Evolutionary conservation across 805 yeast species (phyloP).

Genomic region (Trichomonascus vanleenenianus): DNA sequence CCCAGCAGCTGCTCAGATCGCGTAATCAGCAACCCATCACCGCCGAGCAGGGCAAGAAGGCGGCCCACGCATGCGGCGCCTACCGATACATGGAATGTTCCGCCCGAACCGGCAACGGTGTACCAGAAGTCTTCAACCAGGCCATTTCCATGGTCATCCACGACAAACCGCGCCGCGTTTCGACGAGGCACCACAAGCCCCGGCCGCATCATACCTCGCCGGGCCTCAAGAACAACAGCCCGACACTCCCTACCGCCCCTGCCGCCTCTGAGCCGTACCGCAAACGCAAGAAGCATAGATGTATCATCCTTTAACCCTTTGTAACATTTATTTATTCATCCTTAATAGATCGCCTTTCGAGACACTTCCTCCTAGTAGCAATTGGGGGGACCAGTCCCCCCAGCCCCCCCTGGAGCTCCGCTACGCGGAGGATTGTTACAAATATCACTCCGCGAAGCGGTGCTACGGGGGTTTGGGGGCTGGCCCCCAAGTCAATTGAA

Average conservation of each 20-base stretch:
- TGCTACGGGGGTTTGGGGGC: too few relatives aligned
- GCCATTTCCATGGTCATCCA: conserved; percentile 37
- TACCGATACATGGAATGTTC: conserved; percentile 72
- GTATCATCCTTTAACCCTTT: conserved; percentile 9
- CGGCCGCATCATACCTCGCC: background rate
- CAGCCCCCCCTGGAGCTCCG: too few relatives aligned
- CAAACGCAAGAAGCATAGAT: conserved; percentile 6
- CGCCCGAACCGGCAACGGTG: conserved; percentile 59
- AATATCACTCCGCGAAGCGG: too few relatives aligned
- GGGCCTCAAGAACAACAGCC: background rate
- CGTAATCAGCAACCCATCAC: conserved; percentile 24
- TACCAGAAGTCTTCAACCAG: conserved; percentile 57
- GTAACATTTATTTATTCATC: background rate
- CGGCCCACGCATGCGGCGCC: conserved; percentile 59
- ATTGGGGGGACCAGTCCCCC: too few relatives aligned
- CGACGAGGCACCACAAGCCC: too few relatives aligned
- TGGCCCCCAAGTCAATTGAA: too few relatives aligned
- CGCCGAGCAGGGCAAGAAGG: conserved; percentile 39
- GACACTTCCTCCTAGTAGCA: too few relatives aligned
- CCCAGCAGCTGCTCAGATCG: conserved; percentile 17
- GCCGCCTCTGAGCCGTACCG: background rate
- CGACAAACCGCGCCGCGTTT: conserved; percentile 3
- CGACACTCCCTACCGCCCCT: too few relatives aligned
- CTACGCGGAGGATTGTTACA: too few relatives aligned
- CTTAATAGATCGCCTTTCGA: too few relatives aligned